A percentile compares a stretch with the other conserved stretches of the same genome.
Evolutionary conservation across 1,284 basidiomycete species (phyloP).

Genomic region (Polyporus tsugae): DNA sequence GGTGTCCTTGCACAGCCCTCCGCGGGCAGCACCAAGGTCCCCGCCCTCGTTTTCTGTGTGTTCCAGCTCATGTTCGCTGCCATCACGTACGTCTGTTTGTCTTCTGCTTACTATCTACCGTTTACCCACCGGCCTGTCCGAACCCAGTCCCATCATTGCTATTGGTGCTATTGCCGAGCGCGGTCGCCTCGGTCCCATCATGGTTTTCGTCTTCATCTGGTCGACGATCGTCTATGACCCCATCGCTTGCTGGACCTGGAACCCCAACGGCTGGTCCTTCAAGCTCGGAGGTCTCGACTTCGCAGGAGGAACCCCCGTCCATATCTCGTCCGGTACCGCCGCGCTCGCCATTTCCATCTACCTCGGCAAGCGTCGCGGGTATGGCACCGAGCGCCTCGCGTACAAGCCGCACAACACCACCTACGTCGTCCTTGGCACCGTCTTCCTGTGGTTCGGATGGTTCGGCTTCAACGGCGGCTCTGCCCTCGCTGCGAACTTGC

Average conservation of each 20-base stretch:
- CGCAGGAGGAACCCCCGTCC: conserved; percentile 96
- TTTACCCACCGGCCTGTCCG: neutral
- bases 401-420: conserved; percentile 91
- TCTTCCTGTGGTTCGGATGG: conserved; percentile 99
- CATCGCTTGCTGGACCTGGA: conserved; percentile 97
- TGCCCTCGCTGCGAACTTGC: conserved; percentile 86
- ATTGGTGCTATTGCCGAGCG: conserved; percentile 95
- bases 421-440: conserved; percentile 92
- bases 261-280: conserved; percentile 86
- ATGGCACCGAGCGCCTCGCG: conserved; percentile 90
- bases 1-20: conserved; percentile 83
- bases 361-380: conserved; percentile 91
- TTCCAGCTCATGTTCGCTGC: conserved; percentile 93
- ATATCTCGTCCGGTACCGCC: conserved; percentile 92
- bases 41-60: conserved; percentile 86
- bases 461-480: conserved; percentile 93
- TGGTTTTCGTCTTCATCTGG: conserved; percentile 94
- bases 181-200: conserved; percentile 84
- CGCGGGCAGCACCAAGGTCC: conserved; percentile 75
- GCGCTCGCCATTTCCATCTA: conserved; percentile 93
- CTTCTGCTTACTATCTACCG: neutral
- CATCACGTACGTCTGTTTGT: conserved; percentile 62
- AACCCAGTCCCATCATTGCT: conserved; percentile 76
- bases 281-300: conserved; percentile 87
- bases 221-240: conserved; percentile 94